These are phyloP conservation scores for Neurospora hispaniola DNA, from an alignment of 495 filamentous ascomycete genomes.

Conservation along the genomic window DNA sequence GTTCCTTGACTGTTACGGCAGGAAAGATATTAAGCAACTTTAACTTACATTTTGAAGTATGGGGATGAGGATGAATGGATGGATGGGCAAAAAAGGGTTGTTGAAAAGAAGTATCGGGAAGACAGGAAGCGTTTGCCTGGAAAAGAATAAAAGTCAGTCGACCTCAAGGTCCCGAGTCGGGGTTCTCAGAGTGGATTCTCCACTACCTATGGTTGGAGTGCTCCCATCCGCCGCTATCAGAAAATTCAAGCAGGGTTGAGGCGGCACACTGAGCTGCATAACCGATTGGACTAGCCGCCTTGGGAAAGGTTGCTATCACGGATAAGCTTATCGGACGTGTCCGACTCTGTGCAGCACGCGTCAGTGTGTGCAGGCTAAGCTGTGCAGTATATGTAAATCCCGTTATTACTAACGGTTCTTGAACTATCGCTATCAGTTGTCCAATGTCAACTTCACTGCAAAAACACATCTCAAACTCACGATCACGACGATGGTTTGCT, in stretches of 20 bases:
- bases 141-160: background rate
- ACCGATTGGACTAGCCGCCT: background rate
- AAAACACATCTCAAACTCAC: background rate
- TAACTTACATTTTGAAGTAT: background rate
- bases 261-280: background rate
- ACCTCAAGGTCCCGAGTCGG: background rate
- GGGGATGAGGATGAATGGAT: background rate
- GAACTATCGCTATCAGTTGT: background rate
- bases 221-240: background rate
- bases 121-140: background rate
- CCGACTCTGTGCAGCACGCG: background rate
- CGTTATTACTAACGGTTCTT: background rate
- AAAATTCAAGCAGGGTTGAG: background rate
- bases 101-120: background rate
- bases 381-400: background rate
- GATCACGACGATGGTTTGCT: background rate
- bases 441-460: background rate
- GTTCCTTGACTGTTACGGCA: background rate
- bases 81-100: background rate
- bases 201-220: background rate
- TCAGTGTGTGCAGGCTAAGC: background rate
- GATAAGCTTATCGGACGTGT: background rate
- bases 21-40: background rate
- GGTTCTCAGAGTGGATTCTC: background rate
- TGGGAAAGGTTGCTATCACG: background rate